A percentile compares a stretch with the other conserved stretches of the same genome.
These are phyloP conservation scores for Fusarium pseudograminearum DNA, from an alignment of 2,329 filamentous ascomycete species.

Conservation along the genomic window DNA sequence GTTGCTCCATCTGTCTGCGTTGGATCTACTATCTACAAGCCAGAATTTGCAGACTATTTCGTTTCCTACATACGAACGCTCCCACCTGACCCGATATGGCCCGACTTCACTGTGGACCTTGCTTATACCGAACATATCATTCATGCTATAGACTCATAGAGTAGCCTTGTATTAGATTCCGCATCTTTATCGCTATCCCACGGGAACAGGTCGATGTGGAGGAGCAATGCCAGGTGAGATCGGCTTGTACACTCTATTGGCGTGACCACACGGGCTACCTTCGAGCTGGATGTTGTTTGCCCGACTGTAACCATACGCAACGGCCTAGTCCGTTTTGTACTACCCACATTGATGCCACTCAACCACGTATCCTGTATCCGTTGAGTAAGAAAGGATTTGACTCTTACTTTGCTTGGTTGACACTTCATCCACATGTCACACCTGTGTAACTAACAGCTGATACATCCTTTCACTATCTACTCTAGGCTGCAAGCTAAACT, in stretches of 20 bases:
- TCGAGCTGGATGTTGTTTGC: background rate
- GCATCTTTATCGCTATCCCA: background rate
- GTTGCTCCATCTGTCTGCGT: background rate
- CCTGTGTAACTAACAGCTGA: conserved; percentile 31
- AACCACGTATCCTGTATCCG: conserved; percentile 1
- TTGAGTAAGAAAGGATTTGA: background rate
- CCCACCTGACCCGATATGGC: background rate
- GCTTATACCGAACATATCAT: background rate
- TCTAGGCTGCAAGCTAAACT: conserved; percentile 3
- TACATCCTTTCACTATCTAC: background rate
- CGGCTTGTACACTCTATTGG: conserved; percentile 7
- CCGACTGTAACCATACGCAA: conserved; percentile 1
- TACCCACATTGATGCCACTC: conserved; percentile 21
- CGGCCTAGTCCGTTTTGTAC: conserved; percentile 4
- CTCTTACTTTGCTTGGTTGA: conserved; percentile 1
- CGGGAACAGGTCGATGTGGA: background rate
- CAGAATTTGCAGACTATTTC: background rate
- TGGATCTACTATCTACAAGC: background rate
- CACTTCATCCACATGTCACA: conserved; percentile 11
- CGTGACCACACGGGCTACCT: background rate
- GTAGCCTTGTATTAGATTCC: background rate
- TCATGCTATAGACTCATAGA: background rate
- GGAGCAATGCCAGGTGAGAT: conserved; percentile 6
- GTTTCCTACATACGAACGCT: background rate
- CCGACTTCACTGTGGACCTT: background rate